phyloP scores from a whole-genome alignment of 805 yeast species.

The Candida ulmi region DNA sequence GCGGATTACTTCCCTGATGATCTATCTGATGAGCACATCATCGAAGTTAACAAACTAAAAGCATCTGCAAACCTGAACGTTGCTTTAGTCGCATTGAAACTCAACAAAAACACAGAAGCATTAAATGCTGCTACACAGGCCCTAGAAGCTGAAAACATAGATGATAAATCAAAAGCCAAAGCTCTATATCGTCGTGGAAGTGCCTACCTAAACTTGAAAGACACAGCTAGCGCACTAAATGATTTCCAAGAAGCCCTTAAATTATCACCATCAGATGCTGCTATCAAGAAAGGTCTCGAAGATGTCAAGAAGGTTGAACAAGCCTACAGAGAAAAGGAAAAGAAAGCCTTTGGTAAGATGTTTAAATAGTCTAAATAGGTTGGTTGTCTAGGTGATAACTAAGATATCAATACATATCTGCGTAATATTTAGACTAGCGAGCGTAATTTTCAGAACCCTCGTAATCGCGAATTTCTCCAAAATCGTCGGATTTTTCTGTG shows the following conservation, averaged over 20 bases:
- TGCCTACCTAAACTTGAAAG: conserved; percentile 58
- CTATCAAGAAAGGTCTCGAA: conserved; percentile 56
- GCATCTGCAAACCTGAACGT: conserved; percentile 65
- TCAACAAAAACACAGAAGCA: conserved; percentile 47
- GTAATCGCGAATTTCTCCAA: background rate
- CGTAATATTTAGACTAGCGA: background rate
- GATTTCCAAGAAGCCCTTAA: conserved; percentile 63
- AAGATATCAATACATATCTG: background rate
- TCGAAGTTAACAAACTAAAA: conserved; percentile 46
- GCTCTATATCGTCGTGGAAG: conserved; percentile 83
- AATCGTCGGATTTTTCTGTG: conserved; percentile 1
- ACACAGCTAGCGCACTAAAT: conserved; percentile 63
- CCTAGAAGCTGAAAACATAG: conserved; percentile 47
- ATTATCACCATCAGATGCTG: conserved; percentile 66
- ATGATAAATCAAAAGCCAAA: conserved; percentile 69
- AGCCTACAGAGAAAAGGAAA: conserved; percentile 58
- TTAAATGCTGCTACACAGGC: conserved; percentile 62
- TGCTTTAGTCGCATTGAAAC: conserved; percentile 67
- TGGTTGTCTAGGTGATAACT: too few species aligned
- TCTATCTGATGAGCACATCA: conserved; percentile 48
- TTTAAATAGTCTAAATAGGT: conserved; percentile 37
- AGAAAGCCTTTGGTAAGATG: conserved; percentile 69
- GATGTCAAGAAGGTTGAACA: conserved; percentile 51
- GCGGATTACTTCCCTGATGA: conserved; percentile 72
- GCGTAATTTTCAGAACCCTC: conserved; percentile 11